These are phyloP conservation scores for Paulownia fortunei DNA, from an alignment of 257 asterid species.

Conservation along the genomic window DNA sequence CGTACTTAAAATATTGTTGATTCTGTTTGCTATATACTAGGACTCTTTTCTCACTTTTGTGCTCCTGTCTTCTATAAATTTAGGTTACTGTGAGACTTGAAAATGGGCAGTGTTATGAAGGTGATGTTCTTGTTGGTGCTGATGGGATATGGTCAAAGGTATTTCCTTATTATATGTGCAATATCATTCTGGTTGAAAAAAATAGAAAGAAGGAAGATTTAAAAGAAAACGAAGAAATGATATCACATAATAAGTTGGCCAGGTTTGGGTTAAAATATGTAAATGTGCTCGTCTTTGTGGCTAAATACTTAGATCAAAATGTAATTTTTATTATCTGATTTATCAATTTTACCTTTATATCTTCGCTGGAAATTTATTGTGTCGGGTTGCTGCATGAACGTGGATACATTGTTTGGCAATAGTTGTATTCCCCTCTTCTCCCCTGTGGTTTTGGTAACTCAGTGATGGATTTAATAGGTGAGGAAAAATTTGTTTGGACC, in stretches of 20 bases:
- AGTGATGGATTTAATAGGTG: slow-evolving; percentile 53
- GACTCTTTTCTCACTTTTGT: background rate
- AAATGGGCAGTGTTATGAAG: slow-evolving; percentile 69
- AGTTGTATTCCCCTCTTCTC: background rate
- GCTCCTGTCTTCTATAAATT: too few relatives aligned
- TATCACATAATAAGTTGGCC: background rate
- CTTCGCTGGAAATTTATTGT: background rate
- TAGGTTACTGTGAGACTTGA: slow-evolving; percentile 85
- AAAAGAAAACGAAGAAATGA: background rate
- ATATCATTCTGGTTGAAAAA: background rate
- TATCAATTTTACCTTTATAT: too few relatives aligned
- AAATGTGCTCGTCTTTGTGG: too few relatives aligned
- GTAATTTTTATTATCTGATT: too few relatives aligned
- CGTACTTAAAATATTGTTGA: slow-evolving; percentile 1
- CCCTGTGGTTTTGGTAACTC: background rate
- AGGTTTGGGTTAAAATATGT: background rate
- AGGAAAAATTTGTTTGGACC: slow-evolving; percentile 77
- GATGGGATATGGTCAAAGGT: slow-evolving; percentile 99
- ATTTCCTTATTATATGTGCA: background rate
- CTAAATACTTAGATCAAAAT: background rate
- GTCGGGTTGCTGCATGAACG: background rate
- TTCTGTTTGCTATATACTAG: background rate
- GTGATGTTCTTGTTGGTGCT: slow-evolving; percentile 96
- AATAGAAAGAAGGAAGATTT: background rate
- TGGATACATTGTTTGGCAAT: background rate